These are phyloP conservation scores for Leishmania tropica DNA, from an alignment of 208 protist species.

Conservation along the genomic window DNA sequence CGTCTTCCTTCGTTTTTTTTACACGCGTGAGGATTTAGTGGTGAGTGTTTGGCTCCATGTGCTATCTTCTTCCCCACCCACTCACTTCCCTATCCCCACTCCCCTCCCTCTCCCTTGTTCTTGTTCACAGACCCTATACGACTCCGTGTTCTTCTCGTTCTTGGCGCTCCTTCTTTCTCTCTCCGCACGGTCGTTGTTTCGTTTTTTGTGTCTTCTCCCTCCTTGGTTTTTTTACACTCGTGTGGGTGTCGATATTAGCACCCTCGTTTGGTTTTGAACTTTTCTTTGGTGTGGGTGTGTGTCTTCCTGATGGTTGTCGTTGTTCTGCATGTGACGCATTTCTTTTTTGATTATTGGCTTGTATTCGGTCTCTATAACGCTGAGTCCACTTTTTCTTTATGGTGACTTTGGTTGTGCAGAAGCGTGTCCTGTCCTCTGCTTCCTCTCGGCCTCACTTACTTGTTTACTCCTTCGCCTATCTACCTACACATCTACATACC, in stretches of 20 bases:
- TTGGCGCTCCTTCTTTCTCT: neutral
- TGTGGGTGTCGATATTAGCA: neutral
- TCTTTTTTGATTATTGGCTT: neutral
- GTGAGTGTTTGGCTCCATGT: neutral
- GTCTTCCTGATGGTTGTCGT: neutral
- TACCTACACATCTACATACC: no score
- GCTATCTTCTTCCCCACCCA: neutral
- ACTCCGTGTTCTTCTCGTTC: neutral
- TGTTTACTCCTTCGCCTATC: neutral
- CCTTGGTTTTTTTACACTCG: neutral
- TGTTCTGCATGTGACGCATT: neutral
- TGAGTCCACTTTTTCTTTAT: no score
- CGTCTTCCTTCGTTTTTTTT: constrained; percentile 5
- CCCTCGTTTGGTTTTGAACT: neutral
- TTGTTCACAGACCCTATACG: neutral
- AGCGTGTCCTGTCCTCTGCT: neutral
- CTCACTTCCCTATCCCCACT: neutral
- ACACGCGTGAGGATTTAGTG: no score
- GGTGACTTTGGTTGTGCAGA: neutral
- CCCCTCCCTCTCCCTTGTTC: neutral
- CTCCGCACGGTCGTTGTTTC: no score
- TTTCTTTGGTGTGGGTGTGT: neutral
- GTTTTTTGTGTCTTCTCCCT: no score
- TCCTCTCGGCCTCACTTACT: neutral
- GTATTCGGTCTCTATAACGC: no score